Conservation (phyloP, 176 grass and related monocot genomes). For the Lolium rigidum region DNA sequence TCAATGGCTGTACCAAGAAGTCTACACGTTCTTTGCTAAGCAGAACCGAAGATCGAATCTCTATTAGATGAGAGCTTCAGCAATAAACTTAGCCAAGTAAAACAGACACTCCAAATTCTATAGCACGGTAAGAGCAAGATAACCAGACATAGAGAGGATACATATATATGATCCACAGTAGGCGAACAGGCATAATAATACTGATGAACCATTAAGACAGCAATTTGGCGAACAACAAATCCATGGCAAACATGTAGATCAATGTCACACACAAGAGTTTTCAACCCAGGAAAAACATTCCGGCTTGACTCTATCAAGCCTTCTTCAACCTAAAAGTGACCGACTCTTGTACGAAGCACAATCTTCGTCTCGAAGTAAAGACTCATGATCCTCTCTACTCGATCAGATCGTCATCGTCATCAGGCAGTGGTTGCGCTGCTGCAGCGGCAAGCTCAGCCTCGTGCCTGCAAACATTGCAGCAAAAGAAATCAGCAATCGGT, state of each 20-base stretch:
- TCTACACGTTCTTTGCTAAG: too few relatives aligned
- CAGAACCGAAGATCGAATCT: too few relatives aligned
- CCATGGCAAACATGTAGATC: conserved; percentile 36
- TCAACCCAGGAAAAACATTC: conserved; percentile 28
- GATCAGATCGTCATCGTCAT: conserved; percentile 81
- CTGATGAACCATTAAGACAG: conserved; percentile 19
- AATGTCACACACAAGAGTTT: conserved; percentile 47
- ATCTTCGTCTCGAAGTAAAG: conserved; percentile 30
- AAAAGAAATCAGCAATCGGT: not conserved
- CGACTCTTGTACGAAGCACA: conserved; percentile 39
- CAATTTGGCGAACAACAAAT: conserved; percentile 48
- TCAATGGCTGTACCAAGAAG: too few relatives aligned
- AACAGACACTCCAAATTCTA: too few relatives aligned
- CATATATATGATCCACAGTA: too few relatives aligned
- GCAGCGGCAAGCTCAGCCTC: conserved; percentile 71
- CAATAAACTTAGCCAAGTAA: too few relatives aligned
- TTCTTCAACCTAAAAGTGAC: conserved; percentile 36
- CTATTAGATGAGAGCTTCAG: too few relatives aligned
- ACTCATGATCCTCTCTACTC: conserved; percentile 59
- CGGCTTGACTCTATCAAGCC: conserved; percentile 24
- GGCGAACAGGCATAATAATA: conserved; percentile 28
- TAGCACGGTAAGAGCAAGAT: too few relatives aligned
- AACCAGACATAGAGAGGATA: too few relatives aligned
- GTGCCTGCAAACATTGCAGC: conserved; percentile 39
- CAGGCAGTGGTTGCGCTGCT: conserved; percentile 76